Percentiles rank a stretch among this genome's conserved stretches.
Conservation (phyloP, 208 protist genomes). For the Perkinsela sp. region DNA sequence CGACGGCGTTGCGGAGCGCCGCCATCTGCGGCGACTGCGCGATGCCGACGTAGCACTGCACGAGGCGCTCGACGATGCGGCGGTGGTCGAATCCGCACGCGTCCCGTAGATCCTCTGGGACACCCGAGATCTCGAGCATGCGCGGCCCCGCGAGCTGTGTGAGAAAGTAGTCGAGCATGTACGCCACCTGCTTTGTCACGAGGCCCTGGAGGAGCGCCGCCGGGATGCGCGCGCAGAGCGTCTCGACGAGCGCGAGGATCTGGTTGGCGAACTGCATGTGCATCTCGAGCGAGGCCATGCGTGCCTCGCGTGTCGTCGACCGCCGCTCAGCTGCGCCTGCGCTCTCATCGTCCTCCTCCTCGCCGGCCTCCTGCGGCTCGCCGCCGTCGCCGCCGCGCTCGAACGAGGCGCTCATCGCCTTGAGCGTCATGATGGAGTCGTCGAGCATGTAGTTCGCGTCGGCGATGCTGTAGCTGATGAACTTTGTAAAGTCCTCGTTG, state of each 20-base stretch:
- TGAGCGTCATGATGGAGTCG: not conserved
- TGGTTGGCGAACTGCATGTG: not conserved
- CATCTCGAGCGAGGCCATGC: not conserved
- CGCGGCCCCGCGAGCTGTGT: not conserved
- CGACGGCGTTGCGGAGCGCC: not conserved
- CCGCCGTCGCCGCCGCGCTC: not conserved
- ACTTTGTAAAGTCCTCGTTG: not conserved
- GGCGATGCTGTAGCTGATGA: not conserved
- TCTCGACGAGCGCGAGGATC: not conserved
- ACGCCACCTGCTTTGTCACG: not conserved
- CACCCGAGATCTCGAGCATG: not conserved
- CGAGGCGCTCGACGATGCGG: not conserved
- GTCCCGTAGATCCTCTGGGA: not conserved
- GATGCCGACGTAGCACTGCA: not conserved
- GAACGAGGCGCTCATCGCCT: not conserved
- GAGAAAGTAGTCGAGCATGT: not conserved
- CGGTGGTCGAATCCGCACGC: not conserved
- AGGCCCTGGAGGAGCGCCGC: not conserved
- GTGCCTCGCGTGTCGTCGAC: not conserved
- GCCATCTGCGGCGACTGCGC: not conserved
- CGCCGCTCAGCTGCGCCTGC: not conserved
- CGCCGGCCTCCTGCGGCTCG: not conserved
- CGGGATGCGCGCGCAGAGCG: not conserved
- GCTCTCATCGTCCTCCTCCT: not conserved
- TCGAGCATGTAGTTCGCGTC: not conserved